Conservation (phyloP, 306 rosid species). For the Gynostemma pentaphyllum region DNA sequence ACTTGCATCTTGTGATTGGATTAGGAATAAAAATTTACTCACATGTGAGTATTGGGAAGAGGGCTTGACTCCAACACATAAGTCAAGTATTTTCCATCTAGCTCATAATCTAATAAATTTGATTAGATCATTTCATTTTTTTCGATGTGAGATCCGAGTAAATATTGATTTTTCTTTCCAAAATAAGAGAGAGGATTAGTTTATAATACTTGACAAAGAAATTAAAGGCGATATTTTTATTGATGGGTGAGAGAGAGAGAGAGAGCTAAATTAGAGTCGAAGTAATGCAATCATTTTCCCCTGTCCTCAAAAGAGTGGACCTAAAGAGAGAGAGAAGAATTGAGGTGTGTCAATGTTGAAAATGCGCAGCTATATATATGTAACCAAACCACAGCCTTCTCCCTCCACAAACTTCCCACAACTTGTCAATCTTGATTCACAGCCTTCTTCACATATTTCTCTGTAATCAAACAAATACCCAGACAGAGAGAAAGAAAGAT, state of each 20-base stretch:
- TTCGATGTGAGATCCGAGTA: no score
- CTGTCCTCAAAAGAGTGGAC: slow-evolving; percentile 20
- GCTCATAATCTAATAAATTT: no score
- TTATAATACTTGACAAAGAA: not conserved
- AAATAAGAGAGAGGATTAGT: not conserved
- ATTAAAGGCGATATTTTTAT: not conserved
- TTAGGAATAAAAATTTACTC: no score
- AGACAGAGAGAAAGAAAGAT: slow-evolving; percentile 5
- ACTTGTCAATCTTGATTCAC: slow-evolving; percentile 19
- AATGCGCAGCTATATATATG: slow-evolving; percentile 34
- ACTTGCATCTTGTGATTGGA: no score
- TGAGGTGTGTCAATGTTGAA: slow-evolving; percentile 22
- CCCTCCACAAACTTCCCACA: slow-evolving; percentile 15
- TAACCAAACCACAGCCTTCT: slow-evolving; percentile 9
- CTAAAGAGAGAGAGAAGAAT: not conserved
- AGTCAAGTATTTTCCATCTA: no score
- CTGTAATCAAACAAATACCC: not conserved
- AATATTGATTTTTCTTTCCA: no score
- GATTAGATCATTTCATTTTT: no score
- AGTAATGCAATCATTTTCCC: slow-evolving; percentile 18
- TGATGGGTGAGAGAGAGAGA: slow-evolving; percentile 9
- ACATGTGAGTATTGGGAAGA: no score
- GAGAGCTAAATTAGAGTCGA: not conserved
- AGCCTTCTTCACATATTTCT: slow-evolving; percentile 6
- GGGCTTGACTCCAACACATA: no score